Evolutionary conservation across 257 asterid species (phyloP).

Genomic region (Leptodermis oblonga): DNA sequence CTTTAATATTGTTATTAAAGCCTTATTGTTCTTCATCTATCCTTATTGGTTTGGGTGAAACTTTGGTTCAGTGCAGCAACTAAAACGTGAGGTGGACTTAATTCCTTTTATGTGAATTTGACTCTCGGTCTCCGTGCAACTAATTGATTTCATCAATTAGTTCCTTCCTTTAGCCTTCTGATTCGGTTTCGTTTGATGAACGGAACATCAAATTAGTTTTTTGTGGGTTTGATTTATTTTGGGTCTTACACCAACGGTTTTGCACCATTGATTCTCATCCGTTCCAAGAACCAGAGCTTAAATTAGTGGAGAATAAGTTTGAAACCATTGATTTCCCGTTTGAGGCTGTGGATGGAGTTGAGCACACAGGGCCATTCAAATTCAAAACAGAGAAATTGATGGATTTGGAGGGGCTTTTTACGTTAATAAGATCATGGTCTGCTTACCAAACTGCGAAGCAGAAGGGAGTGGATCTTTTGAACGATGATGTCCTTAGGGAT

Average conservation of each 20-base stretch:
- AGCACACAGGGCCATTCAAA: conserved; percentile 50
- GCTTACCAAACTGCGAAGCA: conserved; percentile 63
- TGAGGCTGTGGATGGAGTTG: conserved; percentile 51
- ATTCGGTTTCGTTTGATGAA: too few species aligned
- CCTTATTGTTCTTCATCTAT: too few species aligned
- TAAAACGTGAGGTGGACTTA: too few species aligned
- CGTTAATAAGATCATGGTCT: conserved; percentile 67
- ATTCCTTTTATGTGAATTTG: too few species aligned
- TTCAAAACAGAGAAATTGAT: conserved; percentile 47
- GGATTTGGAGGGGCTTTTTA: conserved; percentile 52
- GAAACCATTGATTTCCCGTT: conserved; percentile 61
- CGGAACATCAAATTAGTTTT: too few species aligned
- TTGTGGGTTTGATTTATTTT: too few species aligned
- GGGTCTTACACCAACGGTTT: conserved; percentile 26
- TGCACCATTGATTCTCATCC: conserved; percentile 32
- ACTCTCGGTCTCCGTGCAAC: too few species aligned
- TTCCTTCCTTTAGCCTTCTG: too few species aligned
- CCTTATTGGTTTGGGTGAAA: too few species aligned
- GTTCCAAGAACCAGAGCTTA: conserved; percentile 25
- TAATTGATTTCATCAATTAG: too few species aligned
- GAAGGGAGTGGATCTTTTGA: conserved; percentile 65
- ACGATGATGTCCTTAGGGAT: conserved; percentile 35
- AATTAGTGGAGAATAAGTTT: conserved; percentile 46
- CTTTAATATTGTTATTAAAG: too few species aligned
- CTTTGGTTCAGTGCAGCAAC: too few species aligned